Conservation (phyloP, 768 basidiomycete species). For the Leccinum uliginosum region DNA sequence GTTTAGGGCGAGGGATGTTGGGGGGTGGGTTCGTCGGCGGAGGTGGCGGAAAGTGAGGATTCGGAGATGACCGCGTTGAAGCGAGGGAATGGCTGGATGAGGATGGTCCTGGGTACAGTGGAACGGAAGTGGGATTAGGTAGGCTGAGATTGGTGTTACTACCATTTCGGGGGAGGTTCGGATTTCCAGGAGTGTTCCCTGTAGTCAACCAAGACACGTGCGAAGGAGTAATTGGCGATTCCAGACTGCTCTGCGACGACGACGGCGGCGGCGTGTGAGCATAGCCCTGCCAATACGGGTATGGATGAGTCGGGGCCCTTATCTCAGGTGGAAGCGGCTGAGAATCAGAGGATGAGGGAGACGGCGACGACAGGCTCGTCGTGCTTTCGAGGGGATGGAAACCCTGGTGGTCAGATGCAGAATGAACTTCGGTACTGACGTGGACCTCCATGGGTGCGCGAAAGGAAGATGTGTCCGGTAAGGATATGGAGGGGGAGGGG, state of each 20-base stretch:
- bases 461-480: slow-evolving; percentile 6
- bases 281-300: slow-evolving; percentile 33
- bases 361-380: slow-evolving; percentile 10
- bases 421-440: slow-evolving; percentile 28
- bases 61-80: slow-evolving; percentile 24
- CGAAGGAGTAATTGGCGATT: slow-evolving; percentile 34
- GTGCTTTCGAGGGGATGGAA: slow-evolving; percentile 21
- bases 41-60: slow-evolving; percentile 32
- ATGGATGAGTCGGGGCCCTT: slow-evolving; percentile 30
- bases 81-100: slow-evolving; percentile 13
- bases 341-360: slow-evolving; percentile 18
- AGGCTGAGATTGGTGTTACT: slow-evolving; percentile 4
- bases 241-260: slow-evolving; percentile 27
- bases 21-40: slow-evolving; percentile 30
- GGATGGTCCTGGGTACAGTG: slow-evolving; percentile 2
- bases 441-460: slow-evolving; percentile 22
- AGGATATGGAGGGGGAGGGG: not conserved
- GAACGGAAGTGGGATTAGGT: not conserved
- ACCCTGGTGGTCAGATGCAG: slow-evolving; percentile 11
- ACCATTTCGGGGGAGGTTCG: slow-evolving; percentile 2
- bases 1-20: slow-evolving; percentile 27
- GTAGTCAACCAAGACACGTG: slow-evolving; percentile 36
- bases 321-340: slow-evolving; percentile 30
- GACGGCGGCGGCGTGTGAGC: slow-evolving; percentile 29
- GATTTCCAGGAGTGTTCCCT: slow-evolving; percentile 8